Percentiles rank a stretch among this genome's conserved stretches.
phyloP scores from a whole-genome alignment of 805 yeast genomes.

The Nakazawaea pomicola region DNA sequence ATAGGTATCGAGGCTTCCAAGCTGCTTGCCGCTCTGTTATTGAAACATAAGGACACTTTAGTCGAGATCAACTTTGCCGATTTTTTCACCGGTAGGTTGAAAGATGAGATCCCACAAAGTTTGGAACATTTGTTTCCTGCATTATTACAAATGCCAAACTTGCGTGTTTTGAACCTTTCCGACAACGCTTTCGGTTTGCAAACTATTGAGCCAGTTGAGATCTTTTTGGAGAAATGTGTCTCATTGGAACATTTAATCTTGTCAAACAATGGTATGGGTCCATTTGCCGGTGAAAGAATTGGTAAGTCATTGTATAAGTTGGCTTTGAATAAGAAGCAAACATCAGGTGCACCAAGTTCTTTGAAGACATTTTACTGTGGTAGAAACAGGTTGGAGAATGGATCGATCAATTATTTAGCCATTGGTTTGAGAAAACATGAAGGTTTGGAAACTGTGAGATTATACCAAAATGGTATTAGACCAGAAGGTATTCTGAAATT shows the following conservation, averaged over 20 bases:
- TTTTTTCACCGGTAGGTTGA: slow-evolving; percentile 89
- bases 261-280: slow-evolving; percentile 97
- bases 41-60: slow-evolving; percentile 37
- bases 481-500: slow-evolving; percentile 84
- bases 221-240: slow-evolving; percentile 66
- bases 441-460: slow-evolving; percentile 63
- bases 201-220: slow-evolving; percentile 85
- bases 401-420: slow-evolving; percentile 81
- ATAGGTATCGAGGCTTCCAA: slow-evolving; percentile 87
- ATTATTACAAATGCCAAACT: slow-evolving; percentile 59
- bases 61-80: slow-evolving; percentile 83
- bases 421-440: slow-evolving; percentile 79
- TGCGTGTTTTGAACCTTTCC: slow-evolving; percentile 74
- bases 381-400: slow-evolving; percentile 94
- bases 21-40: slow-evolving; percentile 54
- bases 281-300: slow-evolving; percentile 92
- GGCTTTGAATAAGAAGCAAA: slow-evolving; percentile 54
- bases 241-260: slow-evolving; percentile 82
- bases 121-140: slow-evolving; percentile 70
- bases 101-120: slow-evolving; percentile 89
- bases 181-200: slow-evolving; percentile 98
- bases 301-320: slow-evolving; percentile 79
- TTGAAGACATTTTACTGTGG: slow-evolving; percentile 92
- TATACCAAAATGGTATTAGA: slow-evolving; percentile 96
- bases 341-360: slow-evolving; percentile 38